Conservation (phyloP, 805 yeast genomes). For the Saccharomycopsis olivae region DNA sequence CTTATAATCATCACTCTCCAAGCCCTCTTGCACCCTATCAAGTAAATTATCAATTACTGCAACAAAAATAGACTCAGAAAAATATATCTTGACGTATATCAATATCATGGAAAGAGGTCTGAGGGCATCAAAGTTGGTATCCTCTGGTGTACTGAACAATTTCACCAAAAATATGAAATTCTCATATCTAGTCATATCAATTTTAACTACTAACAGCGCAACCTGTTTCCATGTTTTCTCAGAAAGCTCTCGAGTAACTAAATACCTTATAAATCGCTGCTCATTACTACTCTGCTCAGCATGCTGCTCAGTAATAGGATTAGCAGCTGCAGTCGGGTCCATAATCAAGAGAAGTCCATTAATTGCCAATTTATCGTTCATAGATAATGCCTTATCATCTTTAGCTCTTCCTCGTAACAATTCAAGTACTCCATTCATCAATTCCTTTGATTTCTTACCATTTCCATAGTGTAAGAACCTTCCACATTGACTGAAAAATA, state of each 20-base stretch:
- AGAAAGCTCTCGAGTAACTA: slow-evolving; percentile 43
- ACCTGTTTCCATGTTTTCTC: slow-evolving; percentile 27
- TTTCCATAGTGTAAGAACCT: slow-evolving; percentile 39
- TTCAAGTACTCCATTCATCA: slow-evolving; percentile 53
- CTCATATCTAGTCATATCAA: slow-evolving; percentile 19
- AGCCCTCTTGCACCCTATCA: slow-evolving; percentile 54
- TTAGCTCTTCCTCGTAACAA: slow-evolving; percentile 40
- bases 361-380: slow-evolving; percentile 48
- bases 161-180: slow-evolving; percentile 23
- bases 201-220: slow-evolving; percentile 28
- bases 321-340: slow-evolving; percentile 41
- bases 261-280: slow-evolving; percentile 36
- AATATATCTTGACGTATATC: slow-evolving; percentile 22
- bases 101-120: slow-evolving; percentile 39
- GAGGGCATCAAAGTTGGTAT: slow-evolving; percentile 48
- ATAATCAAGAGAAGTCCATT: slow-evolving; percentile 43
- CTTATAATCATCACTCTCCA: slow-evolving; percentile 54
- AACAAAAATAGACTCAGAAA: slow-evolving; percentile 32
- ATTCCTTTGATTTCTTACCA: slow-evolving; percentile 42
- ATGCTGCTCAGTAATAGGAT: slow-evolving; percentile 21
- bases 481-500: slow-evolving; percentile 70
- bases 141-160: slow-evolving; percentile 50
- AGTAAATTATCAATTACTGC: slow-evolving; percentile 48
- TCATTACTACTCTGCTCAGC: slow-evolving; percentile 22
- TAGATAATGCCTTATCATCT: slow-evolving; percentile 37